Percentiles rank a stretch among this genome's conserved stretches.
Evolutionary conservation across 305 asterid species (phyloP).

Genomic region (Monarda citriodora): DNA sequence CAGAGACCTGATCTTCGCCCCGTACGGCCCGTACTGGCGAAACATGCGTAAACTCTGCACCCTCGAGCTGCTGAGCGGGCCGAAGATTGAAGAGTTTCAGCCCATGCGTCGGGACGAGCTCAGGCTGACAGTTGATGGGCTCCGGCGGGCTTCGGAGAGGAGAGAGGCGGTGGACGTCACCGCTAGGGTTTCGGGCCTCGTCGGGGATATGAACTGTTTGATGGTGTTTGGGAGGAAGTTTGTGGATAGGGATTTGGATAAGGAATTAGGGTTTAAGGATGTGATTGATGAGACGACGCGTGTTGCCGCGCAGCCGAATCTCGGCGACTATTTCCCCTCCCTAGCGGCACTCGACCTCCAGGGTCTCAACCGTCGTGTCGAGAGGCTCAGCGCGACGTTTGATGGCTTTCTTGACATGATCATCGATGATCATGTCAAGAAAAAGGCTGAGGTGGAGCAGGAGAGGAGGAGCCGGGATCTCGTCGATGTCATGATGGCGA

Average conservation of each 20-base stretch:
- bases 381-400: neutral
- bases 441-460: neutral
- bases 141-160: neutral
- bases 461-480: neutral
- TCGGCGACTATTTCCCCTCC: neutral
- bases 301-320: neutral
- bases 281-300: neutral
- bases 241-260: neutral
- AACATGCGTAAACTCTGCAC: neutral
- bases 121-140: neutral
- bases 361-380: neutral
- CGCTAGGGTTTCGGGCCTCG: neutral
- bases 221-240: constrained; percentile 13
- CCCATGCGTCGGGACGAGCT: too few species aligned
- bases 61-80: neutral
- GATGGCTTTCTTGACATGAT: neutral
- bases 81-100: neutral
- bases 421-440: neutral
- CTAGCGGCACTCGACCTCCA: neutral
- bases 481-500: neutral
- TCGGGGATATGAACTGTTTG: constrained; percentile 1
- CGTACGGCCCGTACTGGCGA: constrained; percentile 2
- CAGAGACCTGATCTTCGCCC: neutral
- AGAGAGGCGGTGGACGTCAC: neutral
- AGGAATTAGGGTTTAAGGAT: neutral